Evolutionary conservation across 1,139 yeast genomes (phyloP).

Genomic region (Kodamaea plutei): DNA sequence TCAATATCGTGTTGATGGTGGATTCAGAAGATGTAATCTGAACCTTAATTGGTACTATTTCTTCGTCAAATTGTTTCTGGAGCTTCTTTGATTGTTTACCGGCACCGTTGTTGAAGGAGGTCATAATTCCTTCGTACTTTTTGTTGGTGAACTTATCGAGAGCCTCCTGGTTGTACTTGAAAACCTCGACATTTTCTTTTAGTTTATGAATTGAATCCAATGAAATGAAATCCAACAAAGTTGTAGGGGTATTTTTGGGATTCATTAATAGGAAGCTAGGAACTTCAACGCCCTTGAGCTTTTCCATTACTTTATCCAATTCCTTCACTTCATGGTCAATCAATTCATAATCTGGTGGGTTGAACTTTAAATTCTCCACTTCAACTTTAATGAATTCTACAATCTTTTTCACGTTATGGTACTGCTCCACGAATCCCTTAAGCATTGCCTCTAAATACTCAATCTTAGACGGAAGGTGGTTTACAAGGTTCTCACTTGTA

Average conservation of each 20-base stretch:
- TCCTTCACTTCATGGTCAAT: conserved; percentile 22
- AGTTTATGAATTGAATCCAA: conserved; percentile 29
- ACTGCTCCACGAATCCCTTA: conserved; percentile 19
- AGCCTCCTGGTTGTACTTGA: conserved; percentile 25
- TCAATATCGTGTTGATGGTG: conserved; percentile 10
- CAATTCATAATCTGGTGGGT: conserved; percentile 10
- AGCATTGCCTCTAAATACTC: conserved; percentile 16
- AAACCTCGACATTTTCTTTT: conserved; percentile 24
- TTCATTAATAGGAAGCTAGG: conserved; percentile 24
- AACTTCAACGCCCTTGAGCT: conserved; percentile 24
- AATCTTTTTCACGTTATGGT: conserved; percentile 12
- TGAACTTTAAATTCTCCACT: conserved; percentile 8
- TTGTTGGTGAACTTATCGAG: conserved; percentile 19
- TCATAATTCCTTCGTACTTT: conserved; percentile 10
- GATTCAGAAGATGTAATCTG: conserved; percentile 7
- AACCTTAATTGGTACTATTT: conserved; percentile 16
- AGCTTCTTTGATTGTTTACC: conserved; percentile 16
- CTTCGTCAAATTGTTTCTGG: conserved; percentile 19
- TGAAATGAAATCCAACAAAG: conserved; percentile 32
- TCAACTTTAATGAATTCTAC: conserved; percentile 14
- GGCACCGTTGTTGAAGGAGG: neutral
- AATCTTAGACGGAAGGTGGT: conserved; percentile 21
- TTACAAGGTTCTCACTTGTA: conserved; percentile 21
- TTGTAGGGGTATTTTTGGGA: conserved; percentile 4
- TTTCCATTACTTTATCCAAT: conserved; percentile 24